Conservation (phyloP, 495 filamentous ascomycete species). For the Thozetella sp. region DNA sequence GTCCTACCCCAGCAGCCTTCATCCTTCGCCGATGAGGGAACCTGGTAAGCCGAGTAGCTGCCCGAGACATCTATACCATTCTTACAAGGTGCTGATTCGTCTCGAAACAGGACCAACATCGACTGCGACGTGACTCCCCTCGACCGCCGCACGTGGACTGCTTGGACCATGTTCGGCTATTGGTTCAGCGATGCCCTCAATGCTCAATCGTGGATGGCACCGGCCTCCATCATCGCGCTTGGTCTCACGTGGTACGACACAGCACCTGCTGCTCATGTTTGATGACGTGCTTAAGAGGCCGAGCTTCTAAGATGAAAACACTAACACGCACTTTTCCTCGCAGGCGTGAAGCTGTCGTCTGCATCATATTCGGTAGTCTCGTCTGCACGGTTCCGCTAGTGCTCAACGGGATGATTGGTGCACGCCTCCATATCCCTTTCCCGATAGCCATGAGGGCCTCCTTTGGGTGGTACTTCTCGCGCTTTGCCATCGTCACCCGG, state of each 20-base stretch:
- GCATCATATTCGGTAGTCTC: conserved; percentile 35
- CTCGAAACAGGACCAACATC: conserved; percentile 34
- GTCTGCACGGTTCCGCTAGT: conserved; percentile 43
- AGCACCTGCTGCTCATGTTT: too few species aligned
- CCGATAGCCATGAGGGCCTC: conserved; percentile 38
- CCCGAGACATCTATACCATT: background rate
- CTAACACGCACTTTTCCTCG: too few species aligned
- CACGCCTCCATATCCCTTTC: conserved; percentile 43
- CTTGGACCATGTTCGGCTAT: conserved; percentile 45
- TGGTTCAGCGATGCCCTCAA: conserved; percentile 50
- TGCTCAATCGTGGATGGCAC: conserved; percentile 40
- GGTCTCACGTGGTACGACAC: conserved; percentile 45
- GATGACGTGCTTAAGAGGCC: too few species aligned
- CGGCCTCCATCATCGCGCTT: conserved; percentile 47
- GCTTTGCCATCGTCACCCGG: conserved; percentile 39
- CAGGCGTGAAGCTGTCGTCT: conserved; percentile 40
- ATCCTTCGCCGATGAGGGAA: conserved; percentile 35
- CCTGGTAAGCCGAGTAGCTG: conserved; percentile 13
- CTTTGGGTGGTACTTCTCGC: conserved; percentile 43
- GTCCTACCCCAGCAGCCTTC: conserved; percentile 33
- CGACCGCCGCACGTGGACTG: conserved; percentile 41
- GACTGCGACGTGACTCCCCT: conserved; percentile 47
- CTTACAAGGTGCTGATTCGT: background rate
- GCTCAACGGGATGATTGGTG: conserved; percentile 49
- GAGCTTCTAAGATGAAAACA: too few species aligned